Conservation (phyloP, 2,329 filamentous ascomycete genomes). For the Cytospora schulzeri region DNA sequence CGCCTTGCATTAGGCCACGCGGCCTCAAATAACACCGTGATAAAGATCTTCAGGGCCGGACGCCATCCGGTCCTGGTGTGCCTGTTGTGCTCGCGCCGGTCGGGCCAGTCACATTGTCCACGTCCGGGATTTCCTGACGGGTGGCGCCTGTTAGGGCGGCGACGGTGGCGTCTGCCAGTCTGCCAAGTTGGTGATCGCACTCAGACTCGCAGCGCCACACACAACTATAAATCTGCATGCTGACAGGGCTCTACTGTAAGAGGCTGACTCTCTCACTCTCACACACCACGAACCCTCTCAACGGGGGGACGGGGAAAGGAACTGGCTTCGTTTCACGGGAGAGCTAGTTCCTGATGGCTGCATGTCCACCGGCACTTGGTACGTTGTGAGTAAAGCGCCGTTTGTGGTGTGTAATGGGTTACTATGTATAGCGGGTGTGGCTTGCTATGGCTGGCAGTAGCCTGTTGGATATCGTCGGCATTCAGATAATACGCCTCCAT, state of each 20-base stretch:
- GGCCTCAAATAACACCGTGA: not conserved
- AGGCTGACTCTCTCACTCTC: too few species aligned
- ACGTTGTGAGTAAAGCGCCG: not conserved
- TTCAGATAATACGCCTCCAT: not conserved
- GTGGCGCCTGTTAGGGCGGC: constrained; percentile 5
- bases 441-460: not conserved
- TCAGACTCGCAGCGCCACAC: not conserved
- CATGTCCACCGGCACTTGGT: not conserved
- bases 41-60: constrained; percentile 16
- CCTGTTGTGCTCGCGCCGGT: not conserved
- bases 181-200: constrained; percentile 2
- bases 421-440: not conserved
- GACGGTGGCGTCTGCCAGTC: constrained; percentile 16
- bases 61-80: too few species aligned
- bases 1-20: not conserved
- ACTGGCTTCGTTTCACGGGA: not conserved
- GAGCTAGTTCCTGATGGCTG: not conserved
- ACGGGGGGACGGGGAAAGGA: not conserved
- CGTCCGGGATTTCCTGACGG: constrained; percentile 7
- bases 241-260: too few species aligned
- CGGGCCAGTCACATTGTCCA: not conserved
- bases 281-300: constrained; percentile 27
- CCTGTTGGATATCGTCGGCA: too few species aligned
- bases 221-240: too few species aligned
- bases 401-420: not conserved